These are phyloP conservation scores for Solanum paucissectum DNA, from an alignment of 257 asterid genomes.

Conservation along the genomic window DNA sequence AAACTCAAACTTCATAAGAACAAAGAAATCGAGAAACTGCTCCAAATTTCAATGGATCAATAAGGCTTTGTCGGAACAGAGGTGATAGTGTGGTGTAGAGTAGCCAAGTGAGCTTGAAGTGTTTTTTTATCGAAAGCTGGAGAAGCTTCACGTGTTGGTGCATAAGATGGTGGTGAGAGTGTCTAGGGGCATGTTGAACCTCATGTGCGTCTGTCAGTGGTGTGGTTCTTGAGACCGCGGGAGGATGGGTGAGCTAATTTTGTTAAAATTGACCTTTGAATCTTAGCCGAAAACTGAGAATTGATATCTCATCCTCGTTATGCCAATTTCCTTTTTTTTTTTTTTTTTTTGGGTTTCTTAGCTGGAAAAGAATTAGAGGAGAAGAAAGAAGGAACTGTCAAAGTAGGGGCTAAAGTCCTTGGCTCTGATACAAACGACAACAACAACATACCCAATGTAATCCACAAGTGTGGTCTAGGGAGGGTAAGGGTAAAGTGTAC, in stretches of 20 bases:
- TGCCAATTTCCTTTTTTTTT: not conserved
- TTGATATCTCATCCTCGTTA: not conserved
- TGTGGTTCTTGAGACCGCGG: not conserved
- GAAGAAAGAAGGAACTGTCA: not conserved
- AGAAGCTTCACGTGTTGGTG: not conserved
- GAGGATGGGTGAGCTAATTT: not conserved
- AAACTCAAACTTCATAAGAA: not conserved
- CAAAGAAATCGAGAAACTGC: not conserved
- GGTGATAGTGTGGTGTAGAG: not conserved
- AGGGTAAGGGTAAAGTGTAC: not conserved
- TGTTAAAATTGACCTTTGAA: not conserved
- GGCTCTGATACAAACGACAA: not conserved
- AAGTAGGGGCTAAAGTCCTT: not conserved
- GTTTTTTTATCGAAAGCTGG: not conserved
- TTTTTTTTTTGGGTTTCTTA: not conserved
- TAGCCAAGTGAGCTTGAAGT: not conserved
- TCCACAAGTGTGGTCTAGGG: not conserved
- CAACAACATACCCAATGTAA: not conserved
- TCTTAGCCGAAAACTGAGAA: not conserved
- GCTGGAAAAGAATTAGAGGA: not conserved
- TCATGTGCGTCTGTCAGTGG: not conserved
- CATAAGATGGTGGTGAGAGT: not conserved
- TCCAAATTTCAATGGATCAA: not conserved
- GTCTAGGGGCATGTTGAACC: not conserved
- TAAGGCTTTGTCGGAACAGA: not conserved